Percentiles rank a stretch among this genome's conserved stretches.
These are phyloP conservation scores for Paraurostyla sp. DNA, from an alignment of 73 alveolate genomes.

Conservation along the genomic window DNA sequence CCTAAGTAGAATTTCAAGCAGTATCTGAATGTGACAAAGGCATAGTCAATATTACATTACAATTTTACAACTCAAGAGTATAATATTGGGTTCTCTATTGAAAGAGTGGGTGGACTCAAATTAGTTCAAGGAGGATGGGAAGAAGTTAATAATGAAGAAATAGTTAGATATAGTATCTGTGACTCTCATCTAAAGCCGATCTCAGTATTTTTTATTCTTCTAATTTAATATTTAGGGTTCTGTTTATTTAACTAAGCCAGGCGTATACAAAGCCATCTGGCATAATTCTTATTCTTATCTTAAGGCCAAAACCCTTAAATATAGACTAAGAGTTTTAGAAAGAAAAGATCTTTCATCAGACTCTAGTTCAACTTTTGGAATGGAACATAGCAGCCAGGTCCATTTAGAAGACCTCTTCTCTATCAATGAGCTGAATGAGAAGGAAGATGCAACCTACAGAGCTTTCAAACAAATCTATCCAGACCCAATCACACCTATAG, in stretches of 20 bases:
- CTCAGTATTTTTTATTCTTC: not conserved
- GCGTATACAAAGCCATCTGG: conserved; percentile 62
- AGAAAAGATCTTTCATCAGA: conserved; percentile 32
- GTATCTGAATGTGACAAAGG: conserved; percentile 22
- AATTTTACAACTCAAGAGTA: conserved; percentile 65
- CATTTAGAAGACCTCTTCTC: conserved; percentile 36
- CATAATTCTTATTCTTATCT: conserved; percentile 64
- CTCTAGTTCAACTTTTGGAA: too few relatives aligned
- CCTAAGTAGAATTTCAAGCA: conserved; percentile 60
- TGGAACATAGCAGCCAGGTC: not conserved
- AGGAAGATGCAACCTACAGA: conserved; percentile 17
- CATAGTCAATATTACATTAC: conserved; percentile 45
- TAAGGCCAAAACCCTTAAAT: conserved; percentile 55
- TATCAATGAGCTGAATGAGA: conserved; percentile 37
- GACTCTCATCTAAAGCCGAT: conserved; percentile 66
- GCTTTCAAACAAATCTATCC: conserved; percentile 16
- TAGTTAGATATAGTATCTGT: conserved; percentile 52
- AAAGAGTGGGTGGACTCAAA: conserved; percentile 50
- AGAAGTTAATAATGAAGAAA: conserved; percentile 56
- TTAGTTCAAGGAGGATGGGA: conserved; percentile 15
- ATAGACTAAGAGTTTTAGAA: conserved; percentile 36
- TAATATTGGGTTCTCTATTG: conserved; percentile 65
- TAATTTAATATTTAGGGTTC: not conserved
- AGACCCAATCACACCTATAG: conserved; percentile 15
- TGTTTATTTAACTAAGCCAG: not conserved